Evolutionary conservation across 345 rosid genomes (phyloP).

Genomic region (Aegle marmelos): DNA sequence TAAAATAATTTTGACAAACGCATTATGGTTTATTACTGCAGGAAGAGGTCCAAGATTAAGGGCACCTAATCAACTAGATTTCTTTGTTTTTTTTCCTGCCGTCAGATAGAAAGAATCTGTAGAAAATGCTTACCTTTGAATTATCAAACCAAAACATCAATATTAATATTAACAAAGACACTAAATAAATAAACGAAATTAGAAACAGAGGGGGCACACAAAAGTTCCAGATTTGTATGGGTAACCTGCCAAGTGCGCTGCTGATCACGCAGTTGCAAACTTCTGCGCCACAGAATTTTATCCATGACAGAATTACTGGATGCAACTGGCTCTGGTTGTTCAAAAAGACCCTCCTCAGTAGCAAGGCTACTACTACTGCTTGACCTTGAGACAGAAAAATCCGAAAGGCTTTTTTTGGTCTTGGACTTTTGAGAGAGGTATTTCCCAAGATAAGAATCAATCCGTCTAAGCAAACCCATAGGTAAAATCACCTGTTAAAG

Average conservation of each 20-base stretch:
- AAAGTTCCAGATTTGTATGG: slow-evolving; percentile 15
- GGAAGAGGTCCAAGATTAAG: not conserved
- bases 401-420: slow-evolving; percentile 34
- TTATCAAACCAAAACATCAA: not conserved
- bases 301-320: slow-evolving; percentile 48
- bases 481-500: slow-evolving; percentile 59
- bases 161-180: not conserved
- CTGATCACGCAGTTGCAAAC: slow-evolving; percentile 61
- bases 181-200: not conserved
- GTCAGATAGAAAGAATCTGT: not conserved
- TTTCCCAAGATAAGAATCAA: slow-evolving; percentile 59
- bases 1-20: not conserved
- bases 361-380: slow-evolving; percentile 56
- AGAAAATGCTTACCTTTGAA: slow-evolving; percentile 3
- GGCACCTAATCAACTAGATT: not conserved
- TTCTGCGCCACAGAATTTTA: slow-evolving; percentile 49
- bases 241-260: slow-evolving; percentile 79
- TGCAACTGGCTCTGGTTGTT: slow-evolving; percentile 53
- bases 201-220: not conserved
- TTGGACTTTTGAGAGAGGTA: slow-evolving; percentile 53
- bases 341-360: slow-evolving; percentile 68
- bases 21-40: not conserved
- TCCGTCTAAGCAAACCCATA: slow-evolving; percentile 54
- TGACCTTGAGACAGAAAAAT: slow-evolving; percentile 53
- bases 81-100: not conserved